Evolutionary conservation across 129 eudicot genomes (phyloP), one percentile per base, ranked within the genome.

Genomic region (Glebionis coronaria): DNA sequence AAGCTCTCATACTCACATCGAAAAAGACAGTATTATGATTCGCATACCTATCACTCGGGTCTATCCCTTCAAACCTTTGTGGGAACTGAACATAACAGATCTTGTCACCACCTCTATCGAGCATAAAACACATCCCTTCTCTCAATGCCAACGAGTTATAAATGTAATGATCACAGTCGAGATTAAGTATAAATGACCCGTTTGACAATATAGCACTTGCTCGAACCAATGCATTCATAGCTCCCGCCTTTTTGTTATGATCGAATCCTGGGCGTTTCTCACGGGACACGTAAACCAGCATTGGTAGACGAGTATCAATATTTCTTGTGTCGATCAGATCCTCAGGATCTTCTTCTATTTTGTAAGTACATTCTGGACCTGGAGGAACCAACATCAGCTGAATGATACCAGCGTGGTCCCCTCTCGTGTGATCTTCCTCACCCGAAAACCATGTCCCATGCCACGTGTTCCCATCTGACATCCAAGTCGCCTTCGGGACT

Each of bases 111-210:
- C 97, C 97, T 29, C 91, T 58, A 70, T 90, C 97, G 9, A 90
- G 89, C 97, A 87, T 90, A 47, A 87, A 90, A 49, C 97, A 90
- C 97, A 90, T 90, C 52, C 97, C 97, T 74, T 87, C 97, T 28
- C 87, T 73, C 8, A 87, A 3, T 5, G 97, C 97, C 61, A 71
- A 38, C n/a, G 95, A 80, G 74, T 90, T 90, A 51, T 87, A 82
- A 20, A 90, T 76, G 76, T 87, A 87, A 78, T 87, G 97, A 52
- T 87, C 97, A 54, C 85, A 84, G 25, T 84, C 89, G 2, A 84
- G 78, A 21, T 83, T 83, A 6, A 83, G 82, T 51, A 83, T 77
- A 50, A 83, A 83, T 0, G 88, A 79, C 10, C 89, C 89, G 61
- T 84, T 84, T 11, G 89, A 84, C 89, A 84, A 70, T 21, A 84